Evolutionary conservation across 768 basidiomycete species (phyloP).

Genomic region (Naematelia encephala): DNA sequence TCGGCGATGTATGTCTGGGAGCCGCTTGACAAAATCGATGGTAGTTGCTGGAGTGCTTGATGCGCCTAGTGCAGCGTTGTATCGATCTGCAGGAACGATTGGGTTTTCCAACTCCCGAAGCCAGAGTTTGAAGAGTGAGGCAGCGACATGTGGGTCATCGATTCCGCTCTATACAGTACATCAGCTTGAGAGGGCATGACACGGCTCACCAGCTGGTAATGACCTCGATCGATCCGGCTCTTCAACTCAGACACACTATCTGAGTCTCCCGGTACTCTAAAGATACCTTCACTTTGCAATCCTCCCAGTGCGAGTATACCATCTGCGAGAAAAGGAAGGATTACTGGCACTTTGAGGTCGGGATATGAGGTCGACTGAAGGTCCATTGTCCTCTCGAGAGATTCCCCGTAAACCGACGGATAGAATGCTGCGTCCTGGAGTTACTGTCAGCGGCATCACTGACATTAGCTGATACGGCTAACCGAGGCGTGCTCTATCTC

Average conservation of each 20-base stretch:
- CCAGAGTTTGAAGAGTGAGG: conserved; percentile 89
- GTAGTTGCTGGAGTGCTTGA: conserved; percentile 67
- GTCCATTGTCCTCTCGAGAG: conserved; percentile 75
- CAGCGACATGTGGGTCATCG: conserved; percentile 84
- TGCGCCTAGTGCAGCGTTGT: conserved; percentile 74
- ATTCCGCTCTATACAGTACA: conserved; percentile 54
- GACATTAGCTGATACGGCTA: conserved; percentile 28
- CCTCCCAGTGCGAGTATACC: conserved; percentile 87
- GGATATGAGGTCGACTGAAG: conserved; percentile 85
- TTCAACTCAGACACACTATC: conserved; percentile 86
- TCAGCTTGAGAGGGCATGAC: not conserved
- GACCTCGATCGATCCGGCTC: conserved; percentile 82
- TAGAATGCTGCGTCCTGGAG: conserved; percentile 80
- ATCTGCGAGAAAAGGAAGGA: conserved; percentile 88
- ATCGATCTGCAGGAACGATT: conserved; percentile 84
- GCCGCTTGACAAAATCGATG: conserved; percentile 67
- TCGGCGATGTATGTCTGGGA: conserved; percentile 80
- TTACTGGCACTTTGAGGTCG: conserved; percentile 78
- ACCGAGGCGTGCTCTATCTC: conserved; percentile 92
- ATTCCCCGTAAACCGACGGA: conserved; percentile 89
- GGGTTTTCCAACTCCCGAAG: conserved; percentile 86
- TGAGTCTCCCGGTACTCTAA: conserved; percentile 84
- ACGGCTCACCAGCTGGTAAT: conserved; percentile 70
- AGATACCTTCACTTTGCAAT: conserved; percentile 80
- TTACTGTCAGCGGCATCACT: not conserved